Conservation (phyloP, 768 basidiomycete genomes). For the Collybia sp. region DNA sequence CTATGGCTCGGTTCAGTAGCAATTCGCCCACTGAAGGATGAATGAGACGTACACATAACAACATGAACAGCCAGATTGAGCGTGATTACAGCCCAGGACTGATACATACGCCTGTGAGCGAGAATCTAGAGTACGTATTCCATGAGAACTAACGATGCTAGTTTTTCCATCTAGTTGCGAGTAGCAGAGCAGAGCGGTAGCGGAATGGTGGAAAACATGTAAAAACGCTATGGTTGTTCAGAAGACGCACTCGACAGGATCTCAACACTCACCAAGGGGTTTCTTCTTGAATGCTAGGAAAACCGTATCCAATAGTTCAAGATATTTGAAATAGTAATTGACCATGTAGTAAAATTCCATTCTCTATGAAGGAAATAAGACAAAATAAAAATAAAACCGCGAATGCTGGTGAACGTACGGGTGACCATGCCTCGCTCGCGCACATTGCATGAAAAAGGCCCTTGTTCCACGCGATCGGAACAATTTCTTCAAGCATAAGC, state of each 20-base stretch:
- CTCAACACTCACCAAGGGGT: slow-evolving; percentile 65
- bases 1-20: slow-evolving; percentile 30
- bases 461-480: slow-evolving; percentile 70
- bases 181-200: slow-evolving; percentile 92
- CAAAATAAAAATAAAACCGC: slow-evolving; percentile 4
- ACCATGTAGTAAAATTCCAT: slow-evolving; percentile 97
- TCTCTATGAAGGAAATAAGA: slow-evolving; percentile 39
- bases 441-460: slow-evolving; percentile 81
- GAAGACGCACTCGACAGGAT: slow-evolving; percentile 1
- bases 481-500: slow-evolving; percentile 90
- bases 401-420: slow-evolving; percentile 46
- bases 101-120: slow-evolving; percentile 5
- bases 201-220: slow-evolving; percentile 99
- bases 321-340: slow-evolving; percentile 98
- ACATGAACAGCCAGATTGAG: slow-evolving; percentile 94
- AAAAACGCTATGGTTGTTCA: slow-evolving; percentile 68
- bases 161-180: slow-evolving; percentile 93
- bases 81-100: slow-evolving; percentile 96
- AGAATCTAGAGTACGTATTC: slow-evolving; percentile 1
- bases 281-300: slow-evolving; percentile 99
- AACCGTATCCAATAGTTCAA: slow-evolving; percentile 94
- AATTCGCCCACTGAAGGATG: background rate
- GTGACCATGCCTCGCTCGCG: slow-evolving; percentile 73
- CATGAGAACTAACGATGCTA: slow-evolving; percentile 65
- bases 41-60: slow-evolving; percentile 81